Conservation (phyloP, 1,139 yeast species). For the Magnusiomyces sp. region DNA sequence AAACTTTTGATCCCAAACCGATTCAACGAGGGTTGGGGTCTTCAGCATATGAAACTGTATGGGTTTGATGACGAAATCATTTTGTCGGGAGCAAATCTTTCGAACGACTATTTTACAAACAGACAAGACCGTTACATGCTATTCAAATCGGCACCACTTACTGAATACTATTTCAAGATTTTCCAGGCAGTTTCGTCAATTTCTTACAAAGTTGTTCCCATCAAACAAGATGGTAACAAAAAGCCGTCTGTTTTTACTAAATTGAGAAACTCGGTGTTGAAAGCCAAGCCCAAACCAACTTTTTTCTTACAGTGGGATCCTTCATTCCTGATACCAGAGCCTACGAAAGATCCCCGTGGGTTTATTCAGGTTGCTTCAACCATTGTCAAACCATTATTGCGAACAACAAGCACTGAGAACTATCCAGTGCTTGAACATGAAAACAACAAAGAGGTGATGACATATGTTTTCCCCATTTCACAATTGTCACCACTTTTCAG, state of each 20-base stretch:
- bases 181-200: conserved; percentile 59
- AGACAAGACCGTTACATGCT: conserved; percentile 89
- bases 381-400: conserved; percentile 48
- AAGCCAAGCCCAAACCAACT: conserved; percentile 11
- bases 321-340: conserved; percentile 64
- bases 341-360: conserved; percentile 48
- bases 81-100: conserved; percentile 84
- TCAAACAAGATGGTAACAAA: not conserved
- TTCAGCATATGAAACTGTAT: conserved; percentile 95
- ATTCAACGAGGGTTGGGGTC: conserved; percentile 82
- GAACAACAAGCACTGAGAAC: conserved; percentile 12
- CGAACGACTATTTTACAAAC: conserved; percentile 87
- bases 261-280: conserved; percentile 6
- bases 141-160: conserved; percentile 47
- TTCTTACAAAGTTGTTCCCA: conserved; percentile 54
- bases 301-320: conserved; percentile 67
- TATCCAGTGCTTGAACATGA: conserved; percentile 1
- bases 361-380: conserved; percentile 54
- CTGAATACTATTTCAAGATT: conserved; percentile 65
- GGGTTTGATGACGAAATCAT: conserved; percentile 90
- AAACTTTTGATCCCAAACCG: conserved; percentile 67
- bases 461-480: conserved; percentile 85
- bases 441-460: conserved; percentile 34
- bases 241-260: conserved; percentile 1
- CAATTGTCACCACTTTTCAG: conserved; percentile 75